A percentile compares a stretch with the other conserved stretches of the same genome.
These are phyloP conservation scores for Lentinula sp. DNA, from an alignment of 768 basidiomycete genomes.

Conservation along the genomic window DNA sequence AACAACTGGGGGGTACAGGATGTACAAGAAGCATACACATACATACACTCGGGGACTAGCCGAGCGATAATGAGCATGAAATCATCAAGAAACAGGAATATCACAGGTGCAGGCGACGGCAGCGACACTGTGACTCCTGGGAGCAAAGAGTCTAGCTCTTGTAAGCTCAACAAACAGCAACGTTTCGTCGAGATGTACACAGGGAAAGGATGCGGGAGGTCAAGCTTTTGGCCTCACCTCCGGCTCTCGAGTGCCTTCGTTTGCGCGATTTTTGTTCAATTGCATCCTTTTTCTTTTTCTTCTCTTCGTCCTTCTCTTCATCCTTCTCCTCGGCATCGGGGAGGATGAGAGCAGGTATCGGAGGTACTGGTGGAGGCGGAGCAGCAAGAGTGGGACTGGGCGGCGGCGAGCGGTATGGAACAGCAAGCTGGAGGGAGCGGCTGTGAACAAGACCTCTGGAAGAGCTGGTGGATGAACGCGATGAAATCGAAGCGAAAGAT, in stretches of 20 bases:
- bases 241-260: neutral
- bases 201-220: neutral
- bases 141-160: neutral
- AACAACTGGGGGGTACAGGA: neutral
- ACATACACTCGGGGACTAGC: neutral
- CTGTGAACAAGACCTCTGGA: conserved; percentile 11
- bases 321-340: conserved; percentile 18
- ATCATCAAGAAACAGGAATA: neutral
- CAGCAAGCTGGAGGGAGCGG: conserved; percentile 27
- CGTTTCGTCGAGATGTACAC: neutral
- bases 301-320: neutral
- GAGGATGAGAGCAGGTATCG: conserved; percentile 43
- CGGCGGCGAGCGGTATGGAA: conserved; percentile 47
- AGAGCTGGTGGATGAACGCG: neutral
- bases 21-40: conserved; percentile 1
- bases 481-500: neutral
- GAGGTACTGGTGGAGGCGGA: conserved; percentile 52
- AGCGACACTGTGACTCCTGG: too few relatives aligned
- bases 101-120: neutral
- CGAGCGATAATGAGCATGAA: neutral
- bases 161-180: neutral
- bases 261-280: neutral
- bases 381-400: conserved; percentile 34
- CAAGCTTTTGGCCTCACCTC: neutral
- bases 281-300: neutral